Evolutionary conservation across 2,329 filamentous ascomycete species (phyloP).

Genomic region (Claviceps sp.): DNA sequence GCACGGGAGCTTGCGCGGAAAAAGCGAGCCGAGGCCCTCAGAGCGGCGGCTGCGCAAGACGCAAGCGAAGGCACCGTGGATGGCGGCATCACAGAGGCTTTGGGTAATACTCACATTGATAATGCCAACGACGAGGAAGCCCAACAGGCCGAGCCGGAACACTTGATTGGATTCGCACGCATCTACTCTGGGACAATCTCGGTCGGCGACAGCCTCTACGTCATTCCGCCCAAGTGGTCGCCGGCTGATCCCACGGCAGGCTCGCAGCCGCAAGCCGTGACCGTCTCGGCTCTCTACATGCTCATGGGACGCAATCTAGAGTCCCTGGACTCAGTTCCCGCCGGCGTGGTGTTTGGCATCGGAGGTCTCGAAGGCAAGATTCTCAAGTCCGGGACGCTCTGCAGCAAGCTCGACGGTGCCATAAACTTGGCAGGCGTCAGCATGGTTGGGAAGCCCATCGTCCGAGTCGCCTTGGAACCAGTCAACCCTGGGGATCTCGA

Average conservation of each 20-base stretch:
- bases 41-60: conserved; percentile 48
- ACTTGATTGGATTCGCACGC: conserved; percentile 86
- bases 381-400: conserved; percentile 90
- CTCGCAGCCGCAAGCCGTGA: conserved; percentile 69
- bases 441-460: conserved; percentile 76
- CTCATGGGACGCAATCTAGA: conserved; percentile 90
- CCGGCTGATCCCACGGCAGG: conserved; percentile 59
- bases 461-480: conserved; percentile 90
- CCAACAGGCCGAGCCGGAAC: conserved; percentile 60
- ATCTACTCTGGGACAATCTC: conserved; percentile 84
- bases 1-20: conserved; percentile 75
- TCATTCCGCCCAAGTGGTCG: conserved; percentile 85
- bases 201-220: conserved; percentile 83
- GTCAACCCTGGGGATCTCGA: conserved; percentile 79
- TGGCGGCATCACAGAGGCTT: conserved; percentile 42
- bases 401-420: conserved; percentile 71
- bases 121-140: conserved; percentile 33
- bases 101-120: conserved; percentile 48
- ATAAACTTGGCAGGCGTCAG: conserved; percentile 81
- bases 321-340: conserved; percentile 68
- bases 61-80: conserved; percentile 34
- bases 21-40: conserved; percentile 80
- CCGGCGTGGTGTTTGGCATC: conserved; percentile 91
- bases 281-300: conserved; percentile 78
- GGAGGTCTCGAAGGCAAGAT: conserved; percentile 83